Percentiles rank a stretch among this genome's conserved stretches.
These are phyloP conservation scores for Arctium lappa DNA, from an alignment of 129 eudicot genomes.

Conservation along the genomic window DNA sequence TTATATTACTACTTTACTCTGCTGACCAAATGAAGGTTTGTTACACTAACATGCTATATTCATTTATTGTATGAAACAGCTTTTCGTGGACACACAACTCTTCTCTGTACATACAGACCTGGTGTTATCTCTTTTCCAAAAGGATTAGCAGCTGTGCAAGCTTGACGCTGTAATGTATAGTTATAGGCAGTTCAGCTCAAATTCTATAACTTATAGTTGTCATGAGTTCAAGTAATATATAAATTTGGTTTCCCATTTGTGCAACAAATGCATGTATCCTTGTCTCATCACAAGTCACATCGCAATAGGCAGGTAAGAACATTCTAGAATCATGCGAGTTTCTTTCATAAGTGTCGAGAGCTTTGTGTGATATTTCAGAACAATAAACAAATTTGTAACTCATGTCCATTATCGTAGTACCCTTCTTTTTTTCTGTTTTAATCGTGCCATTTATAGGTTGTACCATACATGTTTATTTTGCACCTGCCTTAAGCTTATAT, in stretches of 20 bases:
- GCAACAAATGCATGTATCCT: constrained; percentile 1
- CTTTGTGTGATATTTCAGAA: constrained; percentile 6
- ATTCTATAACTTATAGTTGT: constrained; percentile 28
- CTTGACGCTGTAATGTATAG: constrained; percentile 34
- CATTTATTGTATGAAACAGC: constrained; percentile 43
- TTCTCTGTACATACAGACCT: constrained; percentile 98
- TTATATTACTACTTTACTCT: not conserved
- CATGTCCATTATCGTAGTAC: not conserved
- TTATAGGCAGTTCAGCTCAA: constrained; percentile 36
- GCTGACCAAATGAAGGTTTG: constrained; percentile 1
- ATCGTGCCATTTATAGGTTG: not conserved
- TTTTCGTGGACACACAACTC: constrained; percentile 91
- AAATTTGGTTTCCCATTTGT: constrained; percentile 6
- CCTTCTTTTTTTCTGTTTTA: not conserved
- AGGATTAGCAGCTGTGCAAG: constrained; percentile 54
- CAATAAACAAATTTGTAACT: constrained; percentile 8
- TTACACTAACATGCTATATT: constrained; percentile 6
- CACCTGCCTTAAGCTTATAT: not conserved
- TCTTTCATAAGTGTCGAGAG: constrained; percentile 6
- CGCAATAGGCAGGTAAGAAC: constrained; percentile 10
- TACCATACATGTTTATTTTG: not conserved
- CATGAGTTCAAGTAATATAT: constrained; percentile 5
- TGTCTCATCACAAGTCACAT: constrained; percentile 6
- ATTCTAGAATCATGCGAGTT: constrained; percentile 9
- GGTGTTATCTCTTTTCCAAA: constrained; percentile 89